Conservation (phyloP, 352 stramenopile species). For the Phytophthora multivora region DNA sequence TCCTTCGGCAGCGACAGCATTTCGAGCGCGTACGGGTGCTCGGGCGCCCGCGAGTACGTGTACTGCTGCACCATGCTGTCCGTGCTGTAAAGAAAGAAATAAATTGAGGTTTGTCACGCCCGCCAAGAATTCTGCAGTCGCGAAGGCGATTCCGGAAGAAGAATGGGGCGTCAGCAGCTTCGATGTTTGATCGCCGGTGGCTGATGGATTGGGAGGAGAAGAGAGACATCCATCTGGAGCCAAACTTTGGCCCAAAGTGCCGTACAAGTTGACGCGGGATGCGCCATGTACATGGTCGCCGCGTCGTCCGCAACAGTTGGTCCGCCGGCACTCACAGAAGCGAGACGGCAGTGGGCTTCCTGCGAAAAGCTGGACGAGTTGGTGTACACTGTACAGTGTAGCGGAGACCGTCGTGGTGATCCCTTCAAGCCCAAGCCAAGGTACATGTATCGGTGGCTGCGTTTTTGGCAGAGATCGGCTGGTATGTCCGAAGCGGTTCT, state of each 20-base stretch:
- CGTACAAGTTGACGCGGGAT: slow-evolving; percentile 17
- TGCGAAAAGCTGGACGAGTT: slow-evolving; percentile 7
- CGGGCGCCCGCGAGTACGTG: slow-evolving; percentile 48
- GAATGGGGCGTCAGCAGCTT: slow-evolving; percentile 18
- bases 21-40: slow-evolving; percentile 56
- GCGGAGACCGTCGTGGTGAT: slow-evolving; percentile 22
- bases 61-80: slow-evolving; percentile 38
- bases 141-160: slow-evolving; percentile 16
- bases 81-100: not conserved
- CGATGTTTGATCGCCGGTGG: slow-evolving; percentile 9
- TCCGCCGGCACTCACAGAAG: slow-evolving; percentile 30
- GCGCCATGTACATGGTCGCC: slow-evolving; percentile 25
- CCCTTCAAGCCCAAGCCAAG: slow-evolving; percentile 4
- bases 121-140: slow-evolving; percentile 14
- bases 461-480: not conserved
- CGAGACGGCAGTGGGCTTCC: slow-evolving; percentile 12
- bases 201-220: slow-evolving; percentile 21
- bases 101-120: slow-evolving; percentile 3
- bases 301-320: slow-evolving; percentile 30
- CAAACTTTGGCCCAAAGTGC: no score
- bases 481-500: not conserved
- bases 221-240: slow-evolving; percentile 12
- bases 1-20: slow-evolving; percentile 42
- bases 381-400: no score
- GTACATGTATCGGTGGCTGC: not conserved